Evolutionary conservation across 164 flowering plant species (phyloP), one percentile per base, ranked within the genome.

Genomic region (Tinospora cordifolia): DNA sequence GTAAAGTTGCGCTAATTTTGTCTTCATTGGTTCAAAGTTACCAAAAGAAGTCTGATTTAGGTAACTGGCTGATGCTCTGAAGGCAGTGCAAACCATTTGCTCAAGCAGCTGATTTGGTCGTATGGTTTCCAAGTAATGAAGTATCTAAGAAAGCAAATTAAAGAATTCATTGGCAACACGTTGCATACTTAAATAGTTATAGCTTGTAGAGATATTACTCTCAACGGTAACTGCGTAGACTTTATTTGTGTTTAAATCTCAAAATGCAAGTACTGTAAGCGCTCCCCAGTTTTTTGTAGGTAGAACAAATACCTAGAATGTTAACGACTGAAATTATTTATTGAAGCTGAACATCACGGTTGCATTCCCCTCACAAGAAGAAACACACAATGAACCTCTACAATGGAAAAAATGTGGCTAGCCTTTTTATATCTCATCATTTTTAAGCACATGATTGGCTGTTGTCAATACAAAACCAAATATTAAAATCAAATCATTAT

Each of bases 1-100:
- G 82, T 92, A 88, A 8, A 92, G 89, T 75, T 90, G 97, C 13
- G 73, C 96, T 10, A 90, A 72, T 81, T 84, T 92, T 19, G 79
- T 81, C 84, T 65, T 80, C 96, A 91, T 88, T 78, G 82, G 90
- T 74, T 83, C 86, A 63, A 90, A 71, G 71, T 75, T 80, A 46
- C 96, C 98, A 78, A 81, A 90, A 60, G 81, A 79, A 63, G 97
- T 87, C 80, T 80, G 90, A 74, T 81, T 84, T 44, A 92, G 81
- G 59, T 84, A 87, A 79, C 87, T 93, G 27, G 91, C 91, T 60
- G 98, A 76, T 68, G 92, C 99, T 79, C 90, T 80, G 79, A 95
- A 92, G 69, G 99, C 88, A 71, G 98, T 86, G 75, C 94, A 90
- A 71, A 91, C 86, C 93, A 95, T 92, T 81, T 95, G 98, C 84